Evolutionary conservation across 495 filamentous ascomycete genomes (phyloP).

Genomic region (Hyaloscypha finlandica): DNA sequence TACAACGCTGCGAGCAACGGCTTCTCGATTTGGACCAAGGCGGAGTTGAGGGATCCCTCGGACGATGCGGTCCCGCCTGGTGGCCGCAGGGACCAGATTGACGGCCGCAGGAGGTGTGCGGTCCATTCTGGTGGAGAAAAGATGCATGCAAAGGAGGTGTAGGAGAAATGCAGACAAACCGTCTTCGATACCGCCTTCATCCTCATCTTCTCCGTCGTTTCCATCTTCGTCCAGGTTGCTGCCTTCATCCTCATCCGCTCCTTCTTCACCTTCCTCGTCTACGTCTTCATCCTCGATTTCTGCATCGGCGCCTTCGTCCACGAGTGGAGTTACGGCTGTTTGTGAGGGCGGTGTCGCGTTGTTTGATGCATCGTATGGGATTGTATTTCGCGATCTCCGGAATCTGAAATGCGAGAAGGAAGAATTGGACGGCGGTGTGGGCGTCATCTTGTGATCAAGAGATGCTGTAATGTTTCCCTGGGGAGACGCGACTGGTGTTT

Average conservation of each 20-base stretch:
- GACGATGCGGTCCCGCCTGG: neutral
- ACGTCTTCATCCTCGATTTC: slow-evolving; percentile 13
- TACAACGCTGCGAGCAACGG: neutral
- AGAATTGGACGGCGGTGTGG: slow-evolving; percentile 7
- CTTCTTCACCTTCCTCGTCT: slow-evolving; percentile 34
- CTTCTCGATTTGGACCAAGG: neutral
- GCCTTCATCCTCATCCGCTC: slow-evolving; percentile 30
- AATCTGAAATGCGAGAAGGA: slow-evolving; percentile 10
- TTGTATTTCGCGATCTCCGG: slow-evolving; percentile 21
- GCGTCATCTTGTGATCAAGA: slow-evolving; percentile 1
- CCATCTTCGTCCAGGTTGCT: slow-evolving; percentile 27
- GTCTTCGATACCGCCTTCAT: slow-evolving; percentile 39
- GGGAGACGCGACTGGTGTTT: neutral
- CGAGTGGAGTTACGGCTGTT: slow-evolving; percentile 34
- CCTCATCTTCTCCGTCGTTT: slow-evolving; percentile 32
- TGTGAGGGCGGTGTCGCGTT: slow-evolving; percentile 27
- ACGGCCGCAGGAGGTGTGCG: neutral
- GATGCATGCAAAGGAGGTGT: slow-evolving; percentile 1
- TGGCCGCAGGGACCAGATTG: neutral
- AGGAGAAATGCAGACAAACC: slow-evolving; percentile 31
- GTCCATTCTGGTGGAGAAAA: neutral
- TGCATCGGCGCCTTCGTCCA: slow-evolving; percentile 20
- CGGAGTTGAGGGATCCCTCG: neutral
- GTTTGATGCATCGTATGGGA: slow-evolving; percentile 24
- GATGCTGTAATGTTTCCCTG: neutral